Conservation (phyloP, 352 stramenopile species). For the Thalassiosira mediterranea region DNA sequence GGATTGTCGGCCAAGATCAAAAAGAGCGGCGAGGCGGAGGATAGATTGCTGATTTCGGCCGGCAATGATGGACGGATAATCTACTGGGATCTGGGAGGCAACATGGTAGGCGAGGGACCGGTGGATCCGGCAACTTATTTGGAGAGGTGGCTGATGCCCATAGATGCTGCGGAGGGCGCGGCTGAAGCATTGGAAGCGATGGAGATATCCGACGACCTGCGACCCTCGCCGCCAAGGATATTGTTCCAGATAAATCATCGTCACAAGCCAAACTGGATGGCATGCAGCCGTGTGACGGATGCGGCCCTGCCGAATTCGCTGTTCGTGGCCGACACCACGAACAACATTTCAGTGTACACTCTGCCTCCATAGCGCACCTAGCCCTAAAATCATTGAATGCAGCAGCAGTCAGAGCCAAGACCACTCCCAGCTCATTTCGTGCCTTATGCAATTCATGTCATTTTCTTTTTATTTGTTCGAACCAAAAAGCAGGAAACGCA, state of each 20-base stretch:
- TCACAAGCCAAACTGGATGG: slow-evolving; percentile 78
- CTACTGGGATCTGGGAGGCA: slow-evolving; percentile 73
- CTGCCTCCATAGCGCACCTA: slow-evolving; percentile 41
- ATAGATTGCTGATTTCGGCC: slow-evolving; percentile 62
- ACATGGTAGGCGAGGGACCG: slow-evolving; percentile 37
- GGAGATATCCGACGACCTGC: slow-evolving; percentile 13
- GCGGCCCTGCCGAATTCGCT: slow-evolving; percentile 43
- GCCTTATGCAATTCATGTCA: too few relatives aligned
- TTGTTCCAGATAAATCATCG: slow-evolving; percentile 70
- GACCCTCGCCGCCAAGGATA: slow-evolving; percentile 43
- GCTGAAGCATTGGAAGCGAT: not conserved
- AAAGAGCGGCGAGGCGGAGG: slow-evolving; percentile 32
- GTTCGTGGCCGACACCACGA: slow-evolving; percentile 78
- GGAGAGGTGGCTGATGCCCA: not conserved
- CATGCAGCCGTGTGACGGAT: slow-evolving; percentile 36
- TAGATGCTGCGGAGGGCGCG: not conserved
- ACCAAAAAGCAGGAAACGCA: too few relatives aligned
- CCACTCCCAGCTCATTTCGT: not conserved
- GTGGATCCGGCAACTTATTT: slow-evolving; percentile 38
- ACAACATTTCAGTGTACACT: slow-evolving; percentile 73
- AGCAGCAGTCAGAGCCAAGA: not conserved
- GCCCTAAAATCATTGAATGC: not conserved
- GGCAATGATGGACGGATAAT: slow-evolving; percentile 77
- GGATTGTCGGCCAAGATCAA: slow-evolving; percentile 5
- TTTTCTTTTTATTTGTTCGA: too few relatives aligned